Evolutionary conservation across 805 yeast genomes (phyloP).

Genomic region (Barnettozyma californica): DNA sequence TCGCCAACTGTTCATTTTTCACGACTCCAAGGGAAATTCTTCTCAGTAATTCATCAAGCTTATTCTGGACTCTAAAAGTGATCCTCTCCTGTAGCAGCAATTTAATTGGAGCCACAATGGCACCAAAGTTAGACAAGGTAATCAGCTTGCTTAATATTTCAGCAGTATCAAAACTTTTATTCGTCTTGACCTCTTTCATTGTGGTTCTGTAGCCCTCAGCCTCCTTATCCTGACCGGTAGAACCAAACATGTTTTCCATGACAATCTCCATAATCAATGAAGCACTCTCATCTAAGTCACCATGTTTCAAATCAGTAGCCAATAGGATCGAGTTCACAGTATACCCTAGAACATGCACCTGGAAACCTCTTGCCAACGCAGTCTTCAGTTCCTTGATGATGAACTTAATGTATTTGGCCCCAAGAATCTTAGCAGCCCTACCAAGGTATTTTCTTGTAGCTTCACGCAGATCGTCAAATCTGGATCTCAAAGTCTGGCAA

Average conservation of each 20-base stretch:
- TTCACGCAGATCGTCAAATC: conserved; percentile 85
- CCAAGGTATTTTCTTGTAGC: conserved; percentile 73
- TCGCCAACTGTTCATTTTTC: conserved; percentile 55
- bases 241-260: conserved; percentile 92
- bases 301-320: conserved; percentile 49
- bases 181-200: conserved; percentile 86
- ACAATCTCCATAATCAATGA: conserved; percentile 58
- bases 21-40: conserved; percentile 76
- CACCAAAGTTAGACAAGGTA: conserved; percentile 48
- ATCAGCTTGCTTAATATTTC: conserved; percentile 69
- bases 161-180: conserved; percentile 83
- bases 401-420: conserved; percentile 68
- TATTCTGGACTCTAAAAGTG: conserved; percentile 61
- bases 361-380: conserved; percentile 85
- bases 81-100: conserved; percentile 57
- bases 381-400: conserved; percentile 71
- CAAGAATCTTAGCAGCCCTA: conserved; percentile 57
- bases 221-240: conserved; percentile 90
- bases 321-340: conserved; percentile 73
- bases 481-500: conserved; percentile 84
- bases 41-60: conserved; percentile 72
- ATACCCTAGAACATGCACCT: conserved; percentile 85
- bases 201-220: conserved; percentile 84
- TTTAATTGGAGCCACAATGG: conserved; percentile 64
- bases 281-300: conserved; percentile 71